These are phyloP conservation scores for Cercis canadensis DNA, from an alignment of 306 rosid genomes.

Conservation along the genomic window DNA sequence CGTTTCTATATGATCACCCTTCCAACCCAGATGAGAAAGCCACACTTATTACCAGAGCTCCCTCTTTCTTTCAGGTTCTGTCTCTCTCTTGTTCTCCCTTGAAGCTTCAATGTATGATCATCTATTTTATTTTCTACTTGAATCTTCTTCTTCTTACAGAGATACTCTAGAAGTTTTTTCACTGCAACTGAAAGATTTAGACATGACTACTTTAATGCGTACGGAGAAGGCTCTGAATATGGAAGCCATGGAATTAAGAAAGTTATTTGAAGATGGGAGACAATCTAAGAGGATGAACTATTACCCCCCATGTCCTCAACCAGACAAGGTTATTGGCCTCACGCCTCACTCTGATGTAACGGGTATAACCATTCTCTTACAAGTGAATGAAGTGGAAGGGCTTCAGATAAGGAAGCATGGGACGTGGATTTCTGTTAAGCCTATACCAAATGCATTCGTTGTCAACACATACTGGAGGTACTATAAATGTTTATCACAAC, in stretches of 20 bases:
- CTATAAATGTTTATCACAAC: too few relatives aligned
- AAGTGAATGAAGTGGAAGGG: conserved; percentile 48
- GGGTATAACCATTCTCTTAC: conserved; percentile 46
- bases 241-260: conserved; percentile 35
- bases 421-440: conserved; percentile 43
- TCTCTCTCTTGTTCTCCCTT: background rate
- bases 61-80: conserved; percentile 55
- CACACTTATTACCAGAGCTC: conserved; percentile 58
- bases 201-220: conserved; percentile 1
- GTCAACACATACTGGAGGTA: conserved; percentile 46
- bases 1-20: conserved; percentile 46
- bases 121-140: too few relatives aligned
- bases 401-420: conserved; percentile 47
- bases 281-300: conserved; percentile 53
- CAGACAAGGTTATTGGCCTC: conserved; percentile 47
- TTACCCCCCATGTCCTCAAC: conserved; percentile 56
- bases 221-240: conserved; percentile 35
- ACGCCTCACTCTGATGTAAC: conserved; percentile 46
- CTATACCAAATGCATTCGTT: conserved; percentile 46
- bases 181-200: conserved; percentile 12
- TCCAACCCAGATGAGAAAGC: conserved; percentile 48
- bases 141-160: conserved; percentile 30
- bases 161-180: conserved; percentile 49
- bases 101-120: too few relatives aligned
- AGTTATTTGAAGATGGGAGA: conserved; percentile 39